Evolutionary conservation across 108 stramenopile genomes (phyloP).

Genomic region (Skeletonema potamos): DNA sequence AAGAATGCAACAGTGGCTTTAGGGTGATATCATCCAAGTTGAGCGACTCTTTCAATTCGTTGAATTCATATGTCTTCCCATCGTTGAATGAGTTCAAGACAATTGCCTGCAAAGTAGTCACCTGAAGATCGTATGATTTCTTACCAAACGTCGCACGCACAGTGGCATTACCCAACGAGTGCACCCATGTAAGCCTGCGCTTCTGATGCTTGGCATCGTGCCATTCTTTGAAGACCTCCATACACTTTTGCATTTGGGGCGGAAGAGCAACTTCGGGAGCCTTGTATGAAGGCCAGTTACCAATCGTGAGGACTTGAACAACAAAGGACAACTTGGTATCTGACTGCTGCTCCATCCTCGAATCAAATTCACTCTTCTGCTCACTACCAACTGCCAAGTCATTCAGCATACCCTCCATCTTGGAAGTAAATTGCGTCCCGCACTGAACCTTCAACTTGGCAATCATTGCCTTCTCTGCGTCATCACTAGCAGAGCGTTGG

Average conservation of each 20-base stretch:
- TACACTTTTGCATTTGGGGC: conserved; percentile 88
- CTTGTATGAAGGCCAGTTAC: conserved; percentile 98
- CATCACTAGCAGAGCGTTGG: conserved; percentile 95
- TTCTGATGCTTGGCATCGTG: conserved; percentile 87
- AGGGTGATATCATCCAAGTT: conserved; percentile 87
- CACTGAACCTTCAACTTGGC: conserved; percentile 98
- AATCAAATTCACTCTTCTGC: conserved; percentile 90
- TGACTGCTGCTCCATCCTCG: conserved; percentile 60
- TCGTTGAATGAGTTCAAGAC: conserved; percentile 83
- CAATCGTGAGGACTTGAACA: conserved; percentile 97
- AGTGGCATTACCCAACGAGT: conserved; percentile 93
- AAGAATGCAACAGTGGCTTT: conserved; percentile 97
- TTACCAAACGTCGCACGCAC: conserved; percentile 90
- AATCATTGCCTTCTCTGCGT: conserved; percentile 98
- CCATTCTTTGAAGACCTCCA: conserved; percentile 92
- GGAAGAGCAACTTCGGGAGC: conserved; percentile 90
- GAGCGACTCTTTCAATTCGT: conserved; percentile 67
- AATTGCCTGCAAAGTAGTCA: conserved; percentile 96
- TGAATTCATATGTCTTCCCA: conserved; percentile 67
- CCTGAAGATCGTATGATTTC: conserved; percentile 96
- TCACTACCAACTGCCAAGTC: conserved; percentile 96
- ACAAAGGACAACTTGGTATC: conserved; percentile 79
- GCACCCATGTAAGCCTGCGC: conserved; percentile 89
- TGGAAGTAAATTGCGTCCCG: conserved; percentile 99
- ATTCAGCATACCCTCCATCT: conserved; percentile 99